Evolutionary conservation across 2,329 filamentous ascomycete species (phyloP).

Genomic region (Tolypocladium paradoxum): DNA sequence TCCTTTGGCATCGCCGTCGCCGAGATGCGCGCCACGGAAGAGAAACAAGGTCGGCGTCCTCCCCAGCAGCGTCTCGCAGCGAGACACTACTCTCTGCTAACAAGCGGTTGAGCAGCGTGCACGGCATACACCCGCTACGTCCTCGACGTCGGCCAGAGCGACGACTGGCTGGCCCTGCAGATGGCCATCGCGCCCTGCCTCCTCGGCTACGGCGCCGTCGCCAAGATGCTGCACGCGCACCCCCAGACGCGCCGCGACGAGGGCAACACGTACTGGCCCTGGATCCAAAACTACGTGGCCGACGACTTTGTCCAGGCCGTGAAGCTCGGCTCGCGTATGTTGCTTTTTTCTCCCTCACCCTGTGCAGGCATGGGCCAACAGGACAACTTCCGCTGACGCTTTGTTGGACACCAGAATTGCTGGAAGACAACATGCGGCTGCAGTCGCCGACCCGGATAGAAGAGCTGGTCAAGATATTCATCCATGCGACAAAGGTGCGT

Average conservation of each 20-base stretch:
- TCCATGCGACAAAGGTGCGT: constrained; percentile 71
- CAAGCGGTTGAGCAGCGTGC: constrained; percentile 40
- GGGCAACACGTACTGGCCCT: constrained; percentile 72
- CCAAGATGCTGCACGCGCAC: constrained; percentile 55
- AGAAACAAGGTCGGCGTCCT: constrained; percentile 52
- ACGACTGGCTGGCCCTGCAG: constrained; percentile 82
- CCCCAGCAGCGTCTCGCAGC: neutral
- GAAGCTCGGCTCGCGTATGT: constrained; percentile 54
- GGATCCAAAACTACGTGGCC: constrained; percentile 82
- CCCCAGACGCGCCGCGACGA: constrained; percentile 44
- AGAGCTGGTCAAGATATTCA: constrained; percentile 73
- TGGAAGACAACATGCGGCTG: constrained; percentile 64
- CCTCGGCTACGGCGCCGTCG: constrained; percentile 79
- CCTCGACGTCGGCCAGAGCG: constrained; percentile 75
- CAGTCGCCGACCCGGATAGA: constrained; percentile 70
- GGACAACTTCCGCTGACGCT: neutral
- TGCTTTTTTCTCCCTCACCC: neutral
- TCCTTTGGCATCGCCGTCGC: constrained; percentile 65
- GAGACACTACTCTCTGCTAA: neutral
- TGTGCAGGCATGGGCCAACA: neutral
- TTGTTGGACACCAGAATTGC: constrained; percentile 39
- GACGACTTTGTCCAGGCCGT: constrained; percentile 71
- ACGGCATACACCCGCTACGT: constrained; percentile 79
- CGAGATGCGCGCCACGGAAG: constrained; percentile 62
- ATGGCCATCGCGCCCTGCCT: constrained; percentile 78